Base-by-base conservation (phyloP, 176 grass and related monocot genomes). In the Ananas comosus region DNA sequence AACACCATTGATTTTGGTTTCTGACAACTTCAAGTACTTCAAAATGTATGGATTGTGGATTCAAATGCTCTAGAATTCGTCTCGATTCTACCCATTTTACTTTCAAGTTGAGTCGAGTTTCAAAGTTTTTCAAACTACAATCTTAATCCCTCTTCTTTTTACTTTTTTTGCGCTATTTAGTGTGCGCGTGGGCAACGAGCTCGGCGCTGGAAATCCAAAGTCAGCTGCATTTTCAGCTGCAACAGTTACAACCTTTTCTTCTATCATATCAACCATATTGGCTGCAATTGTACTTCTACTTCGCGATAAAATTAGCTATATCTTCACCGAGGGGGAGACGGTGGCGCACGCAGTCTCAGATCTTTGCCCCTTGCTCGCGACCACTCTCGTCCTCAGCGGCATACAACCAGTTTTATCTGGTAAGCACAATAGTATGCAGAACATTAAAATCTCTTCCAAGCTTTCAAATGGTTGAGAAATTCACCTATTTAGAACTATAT, bases 391-490 rank as follows among this genome's bases (percentile, higher is more conserved):
- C 66, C 86, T 90, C 47, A 87, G 84, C n/a, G 89, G 86, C 11
- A 80, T 97, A 72, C 86, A 92, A 53, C 89, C 93, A 10, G 89
- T 90, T 69, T 59, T 97, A 14, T 97, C 89, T 76, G 89, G 94
- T 97, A 68, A 86, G 29, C 10, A 67, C 33, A 42, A 42, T 42
- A 42, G 6, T 42, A 23, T 23, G 22, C 1, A 42, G 33, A 6
- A 7, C 33, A 42, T 7, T 42, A 42, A 42, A 5, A 42, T 42
- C 6, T 42, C 33, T 42, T 42, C 33, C 5, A 42, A 33, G 29
- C 6, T 33, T 3, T 33, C 29, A 33, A 33, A 33, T 33, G 29
- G 29, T 4, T 33, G 29, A 33, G 4, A 42, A 42, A 42, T 7
- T 42, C 33, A 42, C 33, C 33, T 42, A 42, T 7, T 42, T 42